Evolutionary conservation across 345 rosid genomes (phyloP).

Genomic region (Boechera retrofracta): DNA sequence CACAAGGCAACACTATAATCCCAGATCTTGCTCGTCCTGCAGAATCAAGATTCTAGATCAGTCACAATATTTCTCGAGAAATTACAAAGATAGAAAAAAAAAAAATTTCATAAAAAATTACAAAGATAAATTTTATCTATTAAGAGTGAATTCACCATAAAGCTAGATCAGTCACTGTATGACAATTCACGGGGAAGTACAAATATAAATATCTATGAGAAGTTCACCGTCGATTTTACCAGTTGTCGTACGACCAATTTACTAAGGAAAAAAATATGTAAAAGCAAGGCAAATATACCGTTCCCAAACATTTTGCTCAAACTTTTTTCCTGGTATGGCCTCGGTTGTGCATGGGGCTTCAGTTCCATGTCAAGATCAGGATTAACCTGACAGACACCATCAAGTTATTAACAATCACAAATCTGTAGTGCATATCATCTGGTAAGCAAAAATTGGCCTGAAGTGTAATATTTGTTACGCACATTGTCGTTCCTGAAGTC

Average conservation of each 20-base stretch:
- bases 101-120: no score
- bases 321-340: slow-evolving; percentile 97
- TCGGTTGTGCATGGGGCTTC: slow-evolving; percentile 94
- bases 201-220: slow-evolving; percentile 6
- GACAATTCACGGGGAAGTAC: neutral
- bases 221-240: neutral
- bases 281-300: slow-evolving; percentile 40
- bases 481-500: slow-evolving; percentile 94
- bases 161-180: neutral
- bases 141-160: neutral
- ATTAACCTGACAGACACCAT: slow-evolving; percentile 63
- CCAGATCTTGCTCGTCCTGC: slow-evolving; percentile 99
- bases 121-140: no score
- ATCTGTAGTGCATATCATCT: slow-evolving; percentile 16
- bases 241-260: neutral
- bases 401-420: slow-evolving; percentile 26
- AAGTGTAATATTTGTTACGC: slow-evolving; percentile 40
- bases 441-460: neutral
- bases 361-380: slow-evolving; percentile 94
- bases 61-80: neutral
- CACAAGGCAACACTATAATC: slow-evolving; percentile 95
- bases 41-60: slow-evolving; percentile 33
- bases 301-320: slow-evolving; percentile 99
- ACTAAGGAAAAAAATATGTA: neutral
- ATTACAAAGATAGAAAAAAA: neutral